Conservation (phyloP, 768 basidiomycete genomes). For the Candolleomyces eurysporus region DNA sequence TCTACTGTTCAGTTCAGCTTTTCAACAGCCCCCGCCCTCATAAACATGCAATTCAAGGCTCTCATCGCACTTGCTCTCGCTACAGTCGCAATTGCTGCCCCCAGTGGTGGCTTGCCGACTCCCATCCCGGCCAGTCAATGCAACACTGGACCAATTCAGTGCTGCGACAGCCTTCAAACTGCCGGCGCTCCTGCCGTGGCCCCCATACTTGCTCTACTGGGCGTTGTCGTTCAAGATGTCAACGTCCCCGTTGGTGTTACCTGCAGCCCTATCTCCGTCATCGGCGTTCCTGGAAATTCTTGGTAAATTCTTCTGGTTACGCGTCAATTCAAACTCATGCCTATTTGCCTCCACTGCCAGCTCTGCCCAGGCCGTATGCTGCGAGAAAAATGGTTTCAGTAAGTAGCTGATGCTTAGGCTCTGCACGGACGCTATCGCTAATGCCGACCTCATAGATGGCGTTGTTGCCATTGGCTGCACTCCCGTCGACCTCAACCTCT, state of each 20-base stretch:
- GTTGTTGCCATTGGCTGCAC: constrained; percentile 25
- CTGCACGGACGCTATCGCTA: neutral
- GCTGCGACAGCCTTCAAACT: constrained; percentile 18
- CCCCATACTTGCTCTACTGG: constrained; percentile 13
- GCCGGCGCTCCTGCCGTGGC: neutral
- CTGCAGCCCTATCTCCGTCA: constrained; percentile 16
- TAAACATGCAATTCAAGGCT: constrained; percentile 5
- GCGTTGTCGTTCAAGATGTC: constrained; percentile 10
- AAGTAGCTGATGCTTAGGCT: neutral
- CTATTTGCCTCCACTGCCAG: neutral
- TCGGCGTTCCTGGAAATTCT: constrained; percentile 22
- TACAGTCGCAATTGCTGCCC: constrained; percentile 6
- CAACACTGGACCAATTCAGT: constrained; percentile 28
- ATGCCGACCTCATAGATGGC: constrained; percentile 16
- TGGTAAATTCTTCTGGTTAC: constrained; percentile 20
- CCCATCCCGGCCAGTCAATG: constrained; percentile 17
- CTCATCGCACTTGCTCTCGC: constrained; percentile 5
- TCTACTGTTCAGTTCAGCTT: neutral
- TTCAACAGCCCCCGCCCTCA: too few species aligned
- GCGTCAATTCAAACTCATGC: constrained; percentile 12
- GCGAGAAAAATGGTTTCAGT: constrained; percentile 30
- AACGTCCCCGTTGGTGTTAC: constrained; percentile 11
- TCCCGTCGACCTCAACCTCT: constrained; percentile 27
- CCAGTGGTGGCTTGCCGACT: neutral
- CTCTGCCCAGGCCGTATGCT: constrained; percentile 29